phyloP scores from a whole-genome alignment of 257 asterid genomes.

The Solanum raphanifolium region DNA sequence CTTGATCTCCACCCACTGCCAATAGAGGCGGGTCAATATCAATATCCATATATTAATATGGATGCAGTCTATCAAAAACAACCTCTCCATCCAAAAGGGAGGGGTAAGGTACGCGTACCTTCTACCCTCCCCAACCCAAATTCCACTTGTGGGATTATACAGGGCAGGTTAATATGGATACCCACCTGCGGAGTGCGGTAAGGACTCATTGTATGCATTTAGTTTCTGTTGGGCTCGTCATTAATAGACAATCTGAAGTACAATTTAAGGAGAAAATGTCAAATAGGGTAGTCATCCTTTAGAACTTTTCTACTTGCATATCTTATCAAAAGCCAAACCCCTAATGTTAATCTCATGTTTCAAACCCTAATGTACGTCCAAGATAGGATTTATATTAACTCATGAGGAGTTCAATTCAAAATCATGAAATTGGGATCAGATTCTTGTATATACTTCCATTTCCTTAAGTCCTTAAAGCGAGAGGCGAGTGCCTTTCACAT shows the following conservation, averaged over 20 bases:
- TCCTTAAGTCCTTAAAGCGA: neutral
- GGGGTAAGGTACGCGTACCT: neutral
- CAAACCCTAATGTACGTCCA: neutral
- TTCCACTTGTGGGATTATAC: neutral
- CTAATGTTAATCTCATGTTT: neutral
- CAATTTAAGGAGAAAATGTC: neutral
- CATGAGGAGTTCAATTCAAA: neutral
- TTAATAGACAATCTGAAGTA: neutral
- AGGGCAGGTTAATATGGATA: neutral
- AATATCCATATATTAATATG: neutral
- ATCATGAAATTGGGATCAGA: neutral
- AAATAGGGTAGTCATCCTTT: neutral
- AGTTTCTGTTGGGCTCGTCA: neutral
- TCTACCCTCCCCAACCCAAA: neutral
- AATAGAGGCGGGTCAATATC: neutral
- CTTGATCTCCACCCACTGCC: neutral
- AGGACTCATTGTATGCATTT: neutral
- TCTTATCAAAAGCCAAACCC: neutral
- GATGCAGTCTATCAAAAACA: neutral
- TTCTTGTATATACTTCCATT: neutral
- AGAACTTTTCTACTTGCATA: neutral
- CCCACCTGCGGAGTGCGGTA: neutral
- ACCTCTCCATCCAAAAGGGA: neutral
- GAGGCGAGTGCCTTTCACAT: neutral
- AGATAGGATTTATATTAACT: neutral